Percentiles rank a stretch among this genome's conserved stretches.
Evolutionary conservation across 1,284 basidiomycete species (phyloP).

Genomic region (Apiotrichum mycotoxinovorans): DNA sequence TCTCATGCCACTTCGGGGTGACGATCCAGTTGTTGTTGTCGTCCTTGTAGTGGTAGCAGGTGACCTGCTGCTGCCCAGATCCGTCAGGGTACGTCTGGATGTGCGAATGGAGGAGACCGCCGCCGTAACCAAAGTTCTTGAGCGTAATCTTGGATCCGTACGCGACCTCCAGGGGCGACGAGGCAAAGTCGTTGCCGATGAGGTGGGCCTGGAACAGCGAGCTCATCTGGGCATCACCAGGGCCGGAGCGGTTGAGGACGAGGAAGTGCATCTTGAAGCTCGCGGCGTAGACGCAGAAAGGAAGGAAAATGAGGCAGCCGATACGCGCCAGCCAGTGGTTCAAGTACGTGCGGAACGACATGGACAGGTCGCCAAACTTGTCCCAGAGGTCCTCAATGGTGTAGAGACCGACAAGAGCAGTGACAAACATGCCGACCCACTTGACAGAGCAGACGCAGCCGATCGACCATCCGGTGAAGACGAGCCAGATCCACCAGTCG

Average conservation of each 20-base stretch:
- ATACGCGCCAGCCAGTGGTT: slow-evolving; percentile 89
- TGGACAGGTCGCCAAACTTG: slow-evolving; percentile 92
- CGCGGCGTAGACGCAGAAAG: slow-evolving; percentile 84
- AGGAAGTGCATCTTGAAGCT: slow-evolving; percentile 96
- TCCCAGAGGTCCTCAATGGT: slow-evolving; percentile 98
- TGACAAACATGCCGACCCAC: slow-evolving; percentile 93
- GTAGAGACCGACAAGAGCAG: slow-evolving; percentile 88
- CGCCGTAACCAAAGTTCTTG: slow-evolving; percentile 98
- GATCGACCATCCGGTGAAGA: slow-evolving; percentile 85
- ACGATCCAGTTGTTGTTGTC: slow-evolving; percentile 91
- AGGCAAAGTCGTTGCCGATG: slow-evolving; percentile 84
- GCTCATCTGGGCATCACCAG: slow-evolving; percentile 97
- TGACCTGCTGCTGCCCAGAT: slow-evolving; percentile 94
- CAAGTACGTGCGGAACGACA: slow-evolving; percentile 79
- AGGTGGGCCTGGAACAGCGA: slow-evolving; percentile 98
- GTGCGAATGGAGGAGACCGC: slow-evolving; percentile 93
- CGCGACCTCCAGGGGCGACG: slow-evolving; percentile 84
- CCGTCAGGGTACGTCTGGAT: slow-evolving; percentile 89
- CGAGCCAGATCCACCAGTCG: slow-evolving; percentile 96
- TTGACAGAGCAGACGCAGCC: slow-evolving; percentile 97
- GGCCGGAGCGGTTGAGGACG: slow-evolving; percentile 87
- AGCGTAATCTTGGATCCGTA: slow-evolving; percentile 87
- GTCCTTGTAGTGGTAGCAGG: slow-evolving; percentile 99
- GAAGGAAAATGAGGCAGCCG: slow-evolving; percentile 80
- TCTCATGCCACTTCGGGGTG: slow-evolving; percentile 69